Evolutionary conservation across 192 early-diverging fungal genomes (phyloP).

Genomic region (Spizellomyces punctatus): DNA sequence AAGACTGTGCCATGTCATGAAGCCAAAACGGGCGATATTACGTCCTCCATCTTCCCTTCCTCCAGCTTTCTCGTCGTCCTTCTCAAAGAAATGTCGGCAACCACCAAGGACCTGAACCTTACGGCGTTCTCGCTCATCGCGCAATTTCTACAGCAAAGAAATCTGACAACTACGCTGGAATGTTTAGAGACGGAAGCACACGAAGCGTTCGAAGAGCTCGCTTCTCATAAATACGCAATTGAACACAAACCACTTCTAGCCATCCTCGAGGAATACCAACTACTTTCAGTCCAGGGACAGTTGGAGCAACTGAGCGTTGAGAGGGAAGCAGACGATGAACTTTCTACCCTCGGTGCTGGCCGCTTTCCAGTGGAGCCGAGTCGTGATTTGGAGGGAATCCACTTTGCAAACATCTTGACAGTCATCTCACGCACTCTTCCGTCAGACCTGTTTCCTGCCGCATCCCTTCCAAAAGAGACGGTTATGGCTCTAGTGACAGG

Average conservation of each 20-base stretch:
- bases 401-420: slow-evolving; percentile 62
- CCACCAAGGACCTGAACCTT: slow-evolving; percentile 27
- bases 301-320: neutral
- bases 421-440: slow-evolving; percentile 41
- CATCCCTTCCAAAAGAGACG: slow-evolving; percentile 26
- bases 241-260: slow-evolving; percentile 47
- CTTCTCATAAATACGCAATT: slow-evolving; percentile 32
- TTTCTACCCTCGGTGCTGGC: slow-evolving; percentile 37
- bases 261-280: slow-evolving; percentile 43
- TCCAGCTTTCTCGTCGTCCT: too few relatives aligned
- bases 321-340: slow-evolving; percentile 37
- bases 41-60: too few relatives aligned
- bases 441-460: slow-evolving; percentile 13
- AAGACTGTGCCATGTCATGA: too few relatives aligned
- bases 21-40: too few relatives aligned
- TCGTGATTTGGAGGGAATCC: slow-evolving; percentile 44
- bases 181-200: slow-evolving; percentile 50
- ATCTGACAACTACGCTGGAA: slow-evolving; percentile 43
- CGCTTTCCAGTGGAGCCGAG: slow-evolving; percentile 40
- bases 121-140: slow-evolving; percentile 39
- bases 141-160: slow-evolving; percentile 45
- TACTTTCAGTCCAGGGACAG: slow-evolving; percentile 4
- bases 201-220: slow-evolving; percentile 30
- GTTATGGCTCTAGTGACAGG: slow-evolving; percentile 50
- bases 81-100: neutral